Conservation (phyloP, 176 grass and related monocot genomes). For the Ensete glaucum region DNA sequence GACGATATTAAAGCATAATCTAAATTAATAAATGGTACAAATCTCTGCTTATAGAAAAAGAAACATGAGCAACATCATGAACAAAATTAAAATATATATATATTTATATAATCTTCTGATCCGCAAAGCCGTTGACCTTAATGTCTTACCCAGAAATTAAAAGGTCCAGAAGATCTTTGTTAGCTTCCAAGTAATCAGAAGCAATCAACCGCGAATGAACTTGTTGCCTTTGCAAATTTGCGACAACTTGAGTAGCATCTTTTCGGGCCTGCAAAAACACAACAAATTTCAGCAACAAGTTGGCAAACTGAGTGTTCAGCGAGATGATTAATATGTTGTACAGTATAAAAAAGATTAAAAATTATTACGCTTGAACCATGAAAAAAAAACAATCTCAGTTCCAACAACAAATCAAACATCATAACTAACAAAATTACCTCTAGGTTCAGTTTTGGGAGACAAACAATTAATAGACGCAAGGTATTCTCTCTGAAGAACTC, state of each 20-base stretch:
- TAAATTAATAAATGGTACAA: too few relatives aligned
- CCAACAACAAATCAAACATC: too few relatives aligned
- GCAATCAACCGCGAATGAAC: conserved; percentile 62
- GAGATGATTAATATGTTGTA: background rate
- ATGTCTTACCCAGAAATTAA: conserved; percentile 55
- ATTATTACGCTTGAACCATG: too few relatives aligned
- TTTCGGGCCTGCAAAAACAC: conserved; percentile 56
- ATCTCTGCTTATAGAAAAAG: too few relatives aligned
- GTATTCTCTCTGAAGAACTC: conserved; percentile 94
- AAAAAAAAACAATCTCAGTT: too few relatives aligned
- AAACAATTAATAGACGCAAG: conserved; percentile 72
- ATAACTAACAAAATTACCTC: conserved; percentile 31
- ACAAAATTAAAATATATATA: too few relatives aligned
- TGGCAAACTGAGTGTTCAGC: too few relatives aligned
- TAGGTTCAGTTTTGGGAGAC: conserved; percentile 85
- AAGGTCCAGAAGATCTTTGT: conserved; percentile 81
- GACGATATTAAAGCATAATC: too few relatives aligned
- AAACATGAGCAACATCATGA: too few relatives aligned
- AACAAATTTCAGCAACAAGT: conserved; percentile 7
- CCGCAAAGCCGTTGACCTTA: background rate
- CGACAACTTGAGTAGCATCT: conserved; percentile 87
- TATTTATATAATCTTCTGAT: background rate
- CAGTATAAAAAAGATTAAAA: too few relatives aligned
- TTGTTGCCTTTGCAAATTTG: conserved; percentile 79
- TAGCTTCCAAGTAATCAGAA: conserved; percentile 68